Conservation (phyloP, 345 rosid species). For the Dipteronia dyeriana region DNA sequence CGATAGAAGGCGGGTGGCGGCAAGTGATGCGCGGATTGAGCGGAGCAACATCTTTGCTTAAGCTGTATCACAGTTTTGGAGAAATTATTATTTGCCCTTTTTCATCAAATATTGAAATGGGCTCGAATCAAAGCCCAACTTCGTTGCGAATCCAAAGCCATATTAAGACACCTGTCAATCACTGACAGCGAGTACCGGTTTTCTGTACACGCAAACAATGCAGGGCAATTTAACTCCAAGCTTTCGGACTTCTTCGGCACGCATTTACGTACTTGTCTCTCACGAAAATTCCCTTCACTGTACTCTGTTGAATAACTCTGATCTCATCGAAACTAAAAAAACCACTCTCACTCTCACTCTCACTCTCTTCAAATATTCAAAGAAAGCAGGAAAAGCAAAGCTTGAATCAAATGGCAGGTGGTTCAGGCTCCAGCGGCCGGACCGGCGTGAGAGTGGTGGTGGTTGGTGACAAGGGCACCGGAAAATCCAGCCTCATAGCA, state of each 20-base stretch:
- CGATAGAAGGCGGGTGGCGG: conserved; percentile 48
- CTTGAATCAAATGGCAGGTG: conserved; percentile 44
- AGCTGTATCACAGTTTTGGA: not conserved
- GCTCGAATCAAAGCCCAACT: not conserved
- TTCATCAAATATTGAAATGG: not conserved
- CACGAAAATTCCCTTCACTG: not conserved
- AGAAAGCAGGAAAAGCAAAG: not conserved
- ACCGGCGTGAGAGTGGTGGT: conserved; percentile 65
- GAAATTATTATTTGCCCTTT: not conserved
- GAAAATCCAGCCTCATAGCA: conserved; percentile 74
- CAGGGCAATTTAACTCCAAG: not conserved
- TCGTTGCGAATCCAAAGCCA: not conserved
- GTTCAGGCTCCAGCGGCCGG: conserved; percentile 47
- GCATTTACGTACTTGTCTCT: not conserved
- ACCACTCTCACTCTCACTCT: not conserved
- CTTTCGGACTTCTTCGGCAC: not conserved
- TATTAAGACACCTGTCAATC: not conserved
- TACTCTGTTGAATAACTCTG: conserved; percentile 3
- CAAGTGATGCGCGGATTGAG: conserved; percentile 34
- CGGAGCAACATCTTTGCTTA: conserved; percentile 38
- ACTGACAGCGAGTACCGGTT: not conserved
- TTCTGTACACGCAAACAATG: not conserved
- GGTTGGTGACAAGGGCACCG: conserved; percentile 75
- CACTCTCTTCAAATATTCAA: not conserved
- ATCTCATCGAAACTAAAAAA: conserved; percentile 8